A percentile compares a stretch with the other conserved stretches of the same genome.
Evolutionary conservation across 352 stramenopile genomes (phyloP).

Genomic region (Plasmopara halstedii): DNA sequence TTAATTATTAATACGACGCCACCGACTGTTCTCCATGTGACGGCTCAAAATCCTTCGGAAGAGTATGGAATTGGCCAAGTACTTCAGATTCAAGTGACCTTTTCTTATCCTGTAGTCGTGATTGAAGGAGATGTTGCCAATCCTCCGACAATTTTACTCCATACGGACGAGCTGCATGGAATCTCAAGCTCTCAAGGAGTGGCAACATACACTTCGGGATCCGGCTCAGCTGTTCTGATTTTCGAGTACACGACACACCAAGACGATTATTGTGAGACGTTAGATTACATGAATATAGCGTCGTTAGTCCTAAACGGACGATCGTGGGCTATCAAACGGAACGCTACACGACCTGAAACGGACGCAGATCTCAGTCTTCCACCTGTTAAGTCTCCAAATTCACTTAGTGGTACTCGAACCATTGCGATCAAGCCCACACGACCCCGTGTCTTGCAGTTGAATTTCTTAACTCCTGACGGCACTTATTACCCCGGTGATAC

Average conservation of each 20-base stretch:
- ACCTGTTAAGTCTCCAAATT: slow-evolving; percentile 24
- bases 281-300: slow-evolving; percentile 55
- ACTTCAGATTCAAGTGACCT: slow-evolving; percentile 42
- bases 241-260: slow-evolving; percentile 49
- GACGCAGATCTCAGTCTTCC: slow-evolving; percentile 43
- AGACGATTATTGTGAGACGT: slow-evolving; percentile 43
- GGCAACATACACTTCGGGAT: slow-evolving; percentile 46
- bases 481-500: slow-evolving; percentile 54
- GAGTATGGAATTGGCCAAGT: slow-evolving; percentile 59
- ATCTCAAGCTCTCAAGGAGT: slow-evolving; percentile 27
- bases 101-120: slow-evolving; percentile 40
- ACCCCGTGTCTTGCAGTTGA: slow-evolving; percentile 32
- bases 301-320: slow-evolving; percentile 32
- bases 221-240: slow-evolving; percentile 30
- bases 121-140: slow-evolving; percentile 6
- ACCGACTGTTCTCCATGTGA: slow-evolving; percentile 35
- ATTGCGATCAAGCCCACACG: slow-evolving; percentile 54
- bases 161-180: slow-evolving; percentile 48
- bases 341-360: slow-evolving; percentile 37
- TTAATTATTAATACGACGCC: slow-evolving; percentile 47
- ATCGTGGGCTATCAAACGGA: slow-evolving; percentile 29
- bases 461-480: slow-evolving; percentile 25
- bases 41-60: slow-evolving; percentile 29
- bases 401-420: slow-evolving; percentile 33
- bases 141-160: slow-evolving; percentile 29